Percentiles rank a stretch among this genome's conserved stretches.
These are phyloP conservation scores for Blastocystis sp. DNA, from an alignment of 352 stramenopile genomes.

Conservation along the genomic window DNA sequence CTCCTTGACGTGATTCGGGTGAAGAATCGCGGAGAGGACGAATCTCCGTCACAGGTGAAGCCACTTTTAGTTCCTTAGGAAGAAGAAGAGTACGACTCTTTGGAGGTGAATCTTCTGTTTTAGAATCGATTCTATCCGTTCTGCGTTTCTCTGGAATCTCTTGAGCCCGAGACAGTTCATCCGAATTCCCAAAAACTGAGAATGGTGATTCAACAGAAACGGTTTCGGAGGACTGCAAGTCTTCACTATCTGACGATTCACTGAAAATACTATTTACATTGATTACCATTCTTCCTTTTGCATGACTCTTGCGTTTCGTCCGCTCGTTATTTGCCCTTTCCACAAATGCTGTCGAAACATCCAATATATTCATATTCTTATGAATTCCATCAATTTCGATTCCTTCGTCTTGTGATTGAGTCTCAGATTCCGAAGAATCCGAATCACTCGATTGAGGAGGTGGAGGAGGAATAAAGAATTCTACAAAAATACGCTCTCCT, in stretches of 20 bases:
- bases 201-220: too few relatives aligned
- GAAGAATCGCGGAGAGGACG: neutral
- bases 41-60: neutral
- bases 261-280: constrained; percentile 14
- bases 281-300: neutral
- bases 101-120: neutral
- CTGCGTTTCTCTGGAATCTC: neutral
- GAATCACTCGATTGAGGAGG: neutral
- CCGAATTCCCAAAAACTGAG: neutral
- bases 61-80: neutral
- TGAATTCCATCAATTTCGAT: constrained; percentile 38
- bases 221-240: neutral
- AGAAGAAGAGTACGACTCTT: neutral
- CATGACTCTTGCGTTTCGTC: neutral
- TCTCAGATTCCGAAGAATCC: constrained; percentile 23
- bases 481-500: constrained; percentile 39
- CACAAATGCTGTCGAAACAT: constrained; percentile 18
- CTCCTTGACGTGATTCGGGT: too few relatives aligned
- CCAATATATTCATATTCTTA: constrained; percentile 12
- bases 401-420: neutral
- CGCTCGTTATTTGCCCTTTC: neutral
- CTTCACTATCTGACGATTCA: neutral
- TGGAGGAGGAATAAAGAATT: constrained; percentile 58
- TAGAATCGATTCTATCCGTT: neutral
- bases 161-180: neutral